phyloP scores from a whole-genome alignment of 345 rosid species.

The Lagerstroemia speciosa region DNA sequence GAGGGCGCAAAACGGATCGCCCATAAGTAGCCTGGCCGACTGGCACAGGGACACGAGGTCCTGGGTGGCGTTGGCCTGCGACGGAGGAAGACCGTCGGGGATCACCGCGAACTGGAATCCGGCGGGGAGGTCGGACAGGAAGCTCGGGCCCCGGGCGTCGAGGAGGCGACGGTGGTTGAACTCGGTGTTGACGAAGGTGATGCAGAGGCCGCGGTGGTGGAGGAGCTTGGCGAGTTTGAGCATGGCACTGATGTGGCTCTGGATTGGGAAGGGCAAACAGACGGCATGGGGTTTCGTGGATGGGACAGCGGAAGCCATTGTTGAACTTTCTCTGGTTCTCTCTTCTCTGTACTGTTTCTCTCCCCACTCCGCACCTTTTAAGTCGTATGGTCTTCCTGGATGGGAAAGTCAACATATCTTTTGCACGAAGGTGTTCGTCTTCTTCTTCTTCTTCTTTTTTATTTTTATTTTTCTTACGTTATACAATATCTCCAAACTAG shows the following conservation, averaged over 20 bases:
- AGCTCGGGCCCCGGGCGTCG: constrained; percentile 2
- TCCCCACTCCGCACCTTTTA: not conserved
- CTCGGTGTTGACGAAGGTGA: constrained; percentile 19
- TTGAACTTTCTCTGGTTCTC: too few species aligned
- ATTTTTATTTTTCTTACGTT: too few species aligned
- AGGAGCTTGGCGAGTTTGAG: constrained; percentile 18
- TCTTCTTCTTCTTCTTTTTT: too few species aligned
- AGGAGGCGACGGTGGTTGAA: constrained; percentile 17
- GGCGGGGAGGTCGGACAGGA: constrained; percentile 1
- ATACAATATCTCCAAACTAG: too few species aligned
- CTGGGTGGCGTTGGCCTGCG: not conserved
- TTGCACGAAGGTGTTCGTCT: too few species aligned
- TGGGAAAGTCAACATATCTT: not conserved
- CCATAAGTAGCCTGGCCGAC: not conserved
- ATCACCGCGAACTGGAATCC: constrained; percentile 11
- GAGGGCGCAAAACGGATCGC: not conserved
- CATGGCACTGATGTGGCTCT: constrained; percentile 20
- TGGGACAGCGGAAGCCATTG: not conserved
- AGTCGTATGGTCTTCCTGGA: too few species aligned
- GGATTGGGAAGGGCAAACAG: constrained; percentile 13
- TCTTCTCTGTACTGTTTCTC: too few species aligned
- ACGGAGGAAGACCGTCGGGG: constrained; percentile 9
- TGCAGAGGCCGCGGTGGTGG: constrained; percentile 13
- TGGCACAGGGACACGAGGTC: not conserved
- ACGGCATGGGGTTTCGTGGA: constrained; percentile 12